Percentiles rank a stretch among this genome's conserved stretches.
phyloP scores from a whole-genome alignment of 1,139 yeast species.

The Hanseniaspora sp. region DNA sequence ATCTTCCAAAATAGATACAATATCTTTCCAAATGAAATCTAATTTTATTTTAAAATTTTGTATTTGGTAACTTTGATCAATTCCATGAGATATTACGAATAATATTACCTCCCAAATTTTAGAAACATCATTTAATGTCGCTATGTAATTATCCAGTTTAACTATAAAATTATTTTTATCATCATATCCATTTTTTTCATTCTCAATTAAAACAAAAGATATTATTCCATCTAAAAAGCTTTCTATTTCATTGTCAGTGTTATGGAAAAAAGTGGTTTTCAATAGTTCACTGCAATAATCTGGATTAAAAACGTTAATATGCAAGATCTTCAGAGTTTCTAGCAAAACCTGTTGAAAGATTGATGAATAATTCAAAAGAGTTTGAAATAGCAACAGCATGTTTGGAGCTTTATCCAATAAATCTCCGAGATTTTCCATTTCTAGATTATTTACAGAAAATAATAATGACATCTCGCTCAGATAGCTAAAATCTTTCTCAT shows the following conservation, averaged over 20 bases:
- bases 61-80: background rate
- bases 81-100: background rate
- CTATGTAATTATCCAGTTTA: background rate
- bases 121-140: background rate
- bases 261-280: background rate
- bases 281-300: background rate
- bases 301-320: background rate
- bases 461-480: background rate
- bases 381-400: background rate
- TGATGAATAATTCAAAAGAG: background rate
- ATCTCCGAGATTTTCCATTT: background rate
- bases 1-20: background rate
- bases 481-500: background rate
- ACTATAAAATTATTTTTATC: background rate
- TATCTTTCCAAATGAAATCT: conserved; percentile 6
- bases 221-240: background rate
- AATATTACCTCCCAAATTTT: background rate
- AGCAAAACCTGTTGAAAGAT: conserved; percentile 1
- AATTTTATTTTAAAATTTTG: conserved; percentile 5
- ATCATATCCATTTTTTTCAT: background rate
- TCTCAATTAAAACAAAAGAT: background rate
- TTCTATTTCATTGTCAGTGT: background rate
- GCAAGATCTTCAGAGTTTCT: background rate
- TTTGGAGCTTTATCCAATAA: conserved; percentile 9
- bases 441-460: conserved; percentile 7